Evolutionary conservation across 257 asterid genomes (phyloP).

Genomic region (Nicotiana benthamiana): DNA sequence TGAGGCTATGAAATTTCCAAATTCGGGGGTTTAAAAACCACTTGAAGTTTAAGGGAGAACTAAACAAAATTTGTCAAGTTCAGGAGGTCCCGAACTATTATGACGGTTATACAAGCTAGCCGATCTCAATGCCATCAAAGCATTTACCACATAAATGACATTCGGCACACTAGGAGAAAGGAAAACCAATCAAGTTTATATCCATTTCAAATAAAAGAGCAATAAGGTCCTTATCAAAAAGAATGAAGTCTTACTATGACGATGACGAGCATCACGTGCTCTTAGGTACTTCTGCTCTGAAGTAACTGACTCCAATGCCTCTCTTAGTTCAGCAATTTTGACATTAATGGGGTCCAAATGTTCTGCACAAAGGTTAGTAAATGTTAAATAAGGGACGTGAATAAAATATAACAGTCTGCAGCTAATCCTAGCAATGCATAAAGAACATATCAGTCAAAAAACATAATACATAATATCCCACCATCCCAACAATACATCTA

Average conservation of each 20-base stretch:
- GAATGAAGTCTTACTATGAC: slow-evolving; percentile 49
- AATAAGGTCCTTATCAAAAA: neutral
- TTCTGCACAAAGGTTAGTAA: slow-evolving; percentile 25
- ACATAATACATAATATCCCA: neutral
- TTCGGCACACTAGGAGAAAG: neutral
- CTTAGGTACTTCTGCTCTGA: slow-evolving; percentile 71
- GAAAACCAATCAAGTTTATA: neutral
- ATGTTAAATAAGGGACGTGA: neutral
- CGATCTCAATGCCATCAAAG: neutral
- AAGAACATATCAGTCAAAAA: neutral
- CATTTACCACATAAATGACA: neutral
- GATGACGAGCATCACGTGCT: slow-evolving; percentile 73
- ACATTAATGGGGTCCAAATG: slow-evolving; percentile 83
- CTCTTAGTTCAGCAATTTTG: slow-evolving; percentile 79
- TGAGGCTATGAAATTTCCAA: no score
- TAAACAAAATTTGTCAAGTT: no score
- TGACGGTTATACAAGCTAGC: no score
- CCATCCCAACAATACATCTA: neutral
- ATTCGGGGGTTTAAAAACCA: no score
- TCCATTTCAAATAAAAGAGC: neutral
- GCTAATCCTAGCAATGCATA: neutral
- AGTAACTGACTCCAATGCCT: slow-evolving; percentile 69
- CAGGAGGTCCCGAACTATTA: no score
- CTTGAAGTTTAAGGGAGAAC: no score
- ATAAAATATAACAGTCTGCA: neutral